Evolutionary conservation across 2,329 filamentous ascomycete genomes (phyloP), one percentile per base, ranked within the genome.

Genomic region (Penicillium sp.): DNA sequence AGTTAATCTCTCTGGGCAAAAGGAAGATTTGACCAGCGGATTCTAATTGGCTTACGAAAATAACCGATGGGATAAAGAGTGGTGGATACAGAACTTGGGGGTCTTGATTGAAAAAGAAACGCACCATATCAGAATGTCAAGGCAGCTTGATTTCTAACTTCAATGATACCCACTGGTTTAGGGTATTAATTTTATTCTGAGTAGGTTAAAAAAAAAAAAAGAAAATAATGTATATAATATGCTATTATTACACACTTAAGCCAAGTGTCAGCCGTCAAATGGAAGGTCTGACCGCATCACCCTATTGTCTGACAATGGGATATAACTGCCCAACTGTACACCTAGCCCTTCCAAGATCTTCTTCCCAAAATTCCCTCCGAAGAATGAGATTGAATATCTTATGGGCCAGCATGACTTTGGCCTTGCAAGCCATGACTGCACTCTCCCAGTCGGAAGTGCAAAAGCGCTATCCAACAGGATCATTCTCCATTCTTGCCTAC

Each of bases 401-500:
- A 17, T 7, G 1, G 30, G n/a, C 31, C 11, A 30, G 47, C 22
- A 22, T 61, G 33, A 49, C 53, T 25, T 40, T 61, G 4, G 49
- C 55, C n/a, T 55, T 53, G 14, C 30, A 37, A n/a, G 49, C 49
- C 12, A 22, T 56, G 3, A 22, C 56, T 12, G 41, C 42, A n/a
- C 50, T 55, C 10, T 46, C 52, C 11, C 10, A 51, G 3, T 43
- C 41, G 2, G 49, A 14, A 2, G n/a, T 61, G 10, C 45, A 55
- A 31, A 61, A 57, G 44, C 62, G 61, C 26, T 58, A 57, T 41
- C 56, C 59, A 14, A 47, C 42, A 4, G 59, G 56, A 28, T 53
- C 58, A 4, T 64, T 64, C 38, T 51, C 46, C 3, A 47, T 64
- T 19, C 26, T 63, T 22, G 62, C 61, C 10, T 64, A 63, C 25